These are phyloP conservation scores for Amesomyces nigricolor DNA, from an alignment of 2,329 filamentous ascomycete species.

Conservation along the genomic window DNA sequence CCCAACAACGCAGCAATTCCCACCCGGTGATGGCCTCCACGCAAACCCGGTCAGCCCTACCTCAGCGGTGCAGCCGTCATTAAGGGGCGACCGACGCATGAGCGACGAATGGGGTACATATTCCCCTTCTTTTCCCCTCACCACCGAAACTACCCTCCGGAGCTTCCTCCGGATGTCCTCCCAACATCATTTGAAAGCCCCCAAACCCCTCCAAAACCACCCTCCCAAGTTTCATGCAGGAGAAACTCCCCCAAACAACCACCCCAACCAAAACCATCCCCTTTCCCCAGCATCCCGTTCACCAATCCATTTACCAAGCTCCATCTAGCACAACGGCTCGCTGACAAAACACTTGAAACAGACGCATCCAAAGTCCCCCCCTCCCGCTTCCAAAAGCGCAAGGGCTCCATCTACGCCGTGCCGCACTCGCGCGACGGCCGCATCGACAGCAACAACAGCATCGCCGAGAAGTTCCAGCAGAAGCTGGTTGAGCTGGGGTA, in stretches of 20 bases:
- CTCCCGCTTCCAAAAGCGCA: slow-evolving; percentile 63
- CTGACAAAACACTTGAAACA: not conserved
- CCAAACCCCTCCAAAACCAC: too few species aligned
- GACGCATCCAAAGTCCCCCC: slow-evolving; percentile 63
- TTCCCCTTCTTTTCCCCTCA: not conserved
- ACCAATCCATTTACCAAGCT: too few species aligned
- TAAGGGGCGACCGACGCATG: slow-evolving; percentile 14
- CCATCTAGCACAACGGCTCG: not conserved
- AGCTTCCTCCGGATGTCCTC: not conserved
- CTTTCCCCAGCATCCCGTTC: too few species aligned
- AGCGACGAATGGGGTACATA: slow-evolving; percentile 27
- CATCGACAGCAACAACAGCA: slow-evolving; percentile 54
- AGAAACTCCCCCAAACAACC: too few species aligned
- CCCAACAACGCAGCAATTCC: not conserved
- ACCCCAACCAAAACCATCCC: too few species aligned
- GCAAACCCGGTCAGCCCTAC: not conserved
- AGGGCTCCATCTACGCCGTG: slow-evolving; percentile 63
- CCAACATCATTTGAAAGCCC: not conserved
- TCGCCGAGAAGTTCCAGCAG: slow-evolving; percentile 55
- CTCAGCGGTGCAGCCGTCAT: not conserved
- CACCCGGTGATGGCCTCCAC: not conserved
- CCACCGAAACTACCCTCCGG: not conserved
- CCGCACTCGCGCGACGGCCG: slow-evolving; percentile 60
- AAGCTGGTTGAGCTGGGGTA: slow-evolving; percentile 45
- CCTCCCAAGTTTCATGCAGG: not conserved